Conservation (phyloP, 208 protist genomes). For the Leptomonas seymouri region DNA sequence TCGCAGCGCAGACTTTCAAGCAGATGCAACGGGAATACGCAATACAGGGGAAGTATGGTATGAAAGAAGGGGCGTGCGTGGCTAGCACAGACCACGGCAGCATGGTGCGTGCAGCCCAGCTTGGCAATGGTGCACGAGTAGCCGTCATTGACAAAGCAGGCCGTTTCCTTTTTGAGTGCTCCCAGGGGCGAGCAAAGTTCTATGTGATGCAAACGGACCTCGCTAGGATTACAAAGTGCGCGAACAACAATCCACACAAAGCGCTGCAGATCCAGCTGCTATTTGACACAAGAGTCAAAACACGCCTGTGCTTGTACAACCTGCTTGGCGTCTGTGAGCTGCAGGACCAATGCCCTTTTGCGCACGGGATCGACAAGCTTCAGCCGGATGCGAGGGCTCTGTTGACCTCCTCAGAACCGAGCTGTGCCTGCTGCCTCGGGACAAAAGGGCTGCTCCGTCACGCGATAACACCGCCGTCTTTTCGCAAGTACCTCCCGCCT, state of each 20-base stretch:
- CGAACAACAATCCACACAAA: constrained; percentile 23
- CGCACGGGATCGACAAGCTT: constrained; percentile 54
- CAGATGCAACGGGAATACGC: constrained; percentile 11
- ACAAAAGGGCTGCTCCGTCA: constrained; percentile 36
- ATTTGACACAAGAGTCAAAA: constrained; percentile 53
- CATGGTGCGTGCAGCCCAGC: neutral
- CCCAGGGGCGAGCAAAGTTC: constrained; percentile 34
- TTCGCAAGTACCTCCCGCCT: constrained; percentile 37
- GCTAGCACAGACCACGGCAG: neutral
- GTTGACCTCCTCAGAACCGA: constrained; percentile 21
- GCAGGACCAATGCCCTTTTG: constrained; percentile 47
- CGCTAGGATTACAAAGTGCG: constrained; percentile 35
- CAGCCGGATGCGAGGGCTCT: constrained; percentile 28
- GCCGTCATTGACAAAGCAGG: constrained; percentile 40
- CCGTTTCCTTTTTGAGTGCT: constrained; percentile 51
- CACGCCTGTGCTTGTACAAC: constrained; percentile 49
- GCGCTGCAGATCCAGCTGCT: constrained; percentile 46
- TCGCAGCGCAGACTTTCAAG: constrained; percentile 34
- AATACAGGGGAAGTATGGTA: neutral
- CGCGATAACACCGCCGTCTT: constrained; percentile 48
- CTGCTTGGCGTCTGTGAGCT: constrained; percentile 34
- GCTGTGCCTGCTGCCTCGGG: constrained; percentile 44
- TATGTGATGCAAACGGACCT: constrained; percentile 50
- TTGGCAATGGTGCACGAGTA: constrained; percentile 22
- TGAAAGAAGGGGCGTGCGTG: neutral